A percentile compares a stretch with the other conserved stretches of the same genome.
Conservation (phyloP, 306 rosid genomes). For the Mimosa pudica region DNA sequence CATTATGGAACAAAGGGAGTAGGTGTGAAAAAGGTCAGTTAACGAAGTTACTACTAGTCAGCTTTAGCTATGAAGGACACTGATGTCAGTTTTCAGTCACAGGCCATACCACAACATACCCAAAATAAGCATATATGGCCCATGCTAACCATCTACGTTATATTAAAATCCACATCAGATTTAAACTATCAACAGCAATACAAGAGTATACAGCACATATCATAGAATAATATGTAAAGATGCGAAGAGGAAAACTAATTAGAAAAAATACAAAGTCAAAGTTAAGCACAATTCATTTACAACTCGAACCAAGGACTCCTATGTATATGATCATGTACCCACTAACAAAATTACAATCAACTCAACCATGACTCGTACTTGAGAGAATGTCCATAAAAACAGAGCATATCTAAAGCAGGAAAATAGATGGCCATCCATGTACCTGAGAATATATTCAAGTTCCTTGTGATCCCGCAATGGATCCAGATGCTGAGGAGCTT, state of each 20-base stretch:
- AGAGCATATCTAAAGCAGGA: constrained; percentile 24
- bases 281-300: not conserved
- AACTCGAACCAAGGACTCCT: not conserved
- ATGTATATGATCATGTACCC: not conserved
- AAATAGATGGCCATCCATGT: not conserved
- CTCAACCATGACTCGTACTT: not conserved
- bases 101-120: too few species aligned
- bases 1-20: too few species aligned
- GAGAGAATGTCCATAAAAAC: constrained; percentile 1
- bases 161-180: too few species aligned
- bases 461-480: constrained; percentile 60
- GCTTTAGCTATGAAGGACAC: not conserved
- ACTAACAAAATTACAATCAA: not conserved
- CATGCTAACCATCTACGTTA: too few species aligned
- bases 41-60: not conserved
- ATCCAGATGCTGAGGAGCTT: constrained; percentile 77
- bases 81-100: too few species aligned
- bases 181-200: too few species aligned
- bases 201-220: too few species aligned
- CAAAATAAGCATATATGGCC: too few species aligned
- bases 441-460: constrained; percentile 50
- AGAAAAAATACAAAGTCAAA: too few species aligned
- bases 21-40: not conserved
- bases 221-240: too few species aligned
- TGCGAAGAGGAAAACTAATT: too few species aligned